Base-by-base conservation (phyloP, 2,329 filamentous ascomycete genomes). In the Leptographium galeiforme region DNA sequence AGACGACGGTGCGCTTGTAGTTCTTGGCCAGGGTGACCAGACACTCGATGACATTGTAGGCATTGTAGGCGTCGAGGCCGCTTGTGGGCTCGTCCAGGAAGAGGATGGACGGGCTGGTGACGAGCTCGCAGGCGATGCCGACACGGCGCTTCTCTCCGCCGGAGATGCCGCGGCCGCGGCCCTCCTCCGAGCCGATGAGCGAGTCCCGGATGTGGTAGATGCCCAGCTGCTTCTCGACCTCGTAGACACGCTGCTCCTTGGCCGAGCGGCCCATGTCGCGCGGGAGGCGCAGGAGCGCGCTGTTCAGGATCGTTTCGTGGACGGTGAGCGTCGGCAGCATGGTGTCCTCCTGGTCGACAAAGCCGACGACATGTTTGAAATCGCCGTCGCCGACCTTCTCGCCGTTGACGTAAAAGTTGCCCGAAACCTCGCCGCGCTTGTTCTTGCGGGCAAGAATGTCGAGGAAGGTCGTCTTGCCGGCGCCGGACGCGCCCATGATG, bases 71-170 rank as follows among this genome's bases (percentile, higher is more conserved):
- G 67, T 98, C 93, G 25, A 97, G 76, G 52, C 93, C 93, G 63
- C 91, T 97, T 0, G 93, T 98, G 1, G 93, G 93, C 64, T 98
- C 93, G 64, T 98, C 93, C 53, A 98, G 76, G 72, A 98, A 97
- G 19, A 98, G 78, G 58, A 98, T 96, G 56, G 90, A 96, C 4
- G 93, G 93, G 62, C 90, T 96, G 6, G 93, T 98, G 56, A 98
- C 93, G 53, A 98, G 78, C 66, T 98, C 93, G 68, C 94, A 98
- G 48, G 94, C 93, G 63, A 98, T 98, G 48, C 90, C 89, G 49
- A 98, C 93, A 63, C 93, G 83, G 58, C 93, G 82, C 70, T 97
- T 97, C 70, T 98, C 93, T 58, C 93, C 93, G 51, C 93, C 93
- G 53, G 93, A 98, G 53, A 98, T 96, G 34, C 94, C 94, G 56